phyloP scores from a whole-genome alignment of 148 eudicot genomes.

The Chenopodium berlandieri region DNA sequence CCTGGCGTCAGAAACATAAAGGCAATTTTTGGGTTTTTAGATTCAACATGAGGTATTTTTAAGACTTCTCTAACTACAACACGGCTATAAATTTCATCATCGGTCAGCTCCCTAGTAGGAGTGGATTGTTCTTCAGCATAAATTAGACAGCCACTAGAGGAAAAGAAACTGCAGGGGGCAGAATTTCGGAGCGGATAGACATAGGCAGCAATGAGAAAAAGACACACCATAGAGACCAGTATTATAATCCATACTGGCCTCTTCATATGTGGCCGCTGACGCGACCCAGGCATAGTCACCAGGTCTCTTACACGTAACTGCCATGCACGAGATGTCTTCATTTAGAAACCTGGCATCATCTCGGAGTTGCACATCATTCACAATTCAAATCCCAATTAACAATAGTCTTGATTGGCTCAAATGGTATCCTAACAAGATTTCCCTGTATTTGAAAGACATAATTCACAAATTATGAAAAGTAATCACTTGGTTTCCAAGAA shows the following conservation, averaged over 20 bases:
- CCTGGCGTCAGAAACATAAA: constrained; percentile 78
- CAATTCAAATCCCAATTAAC: constrained; percentile 17
- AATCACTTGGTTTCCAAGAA: background rate
- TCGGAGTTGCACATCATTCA: constrained; percentile 10
- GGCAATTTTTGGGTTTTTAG: constrained; percentile 64
- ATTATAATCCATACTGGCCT: constrained; percentile 56
- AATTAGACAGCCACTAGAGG: constrained; percentile 42
- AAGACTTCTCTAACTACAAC: constrained; percentile 70
- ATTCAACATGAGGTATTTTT: constrained; percentile 38
- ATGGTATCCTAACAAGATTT: constrained; percentile 1
- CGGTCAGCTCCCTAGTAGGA: constrained; percentile 52
- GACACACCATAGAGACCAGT: constrained; percentile 48
- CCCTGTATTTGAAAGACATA: constrained; percentile 22
- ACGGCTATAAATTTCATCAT: constrained; percentile 71
- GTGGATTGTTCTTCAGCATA: constrained; percentile 31
- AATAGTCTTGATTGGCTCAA: constrained; percentile 8
- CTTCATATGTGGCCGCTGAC: constrained; percentile 53
- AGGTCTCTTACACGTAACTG: constrained; percentile 40
- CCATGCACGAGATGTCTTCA: constrained; percentile 61
- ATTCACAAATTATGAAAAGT: background rate
- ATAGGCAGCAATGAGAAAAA: constrained; percentile 50
- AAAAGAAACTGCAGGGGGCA: constrained; percentile 49
- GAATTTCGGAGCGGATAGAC: constrained; percentile 39
- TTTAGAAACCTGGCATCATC: constrained; percentile 39
- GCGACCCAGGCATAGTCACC: constrained; percentile 44